Conservation (phyloP, 2,329 filamentous ascomycete genomes). For the Diaporthe australafricana region DNA sequence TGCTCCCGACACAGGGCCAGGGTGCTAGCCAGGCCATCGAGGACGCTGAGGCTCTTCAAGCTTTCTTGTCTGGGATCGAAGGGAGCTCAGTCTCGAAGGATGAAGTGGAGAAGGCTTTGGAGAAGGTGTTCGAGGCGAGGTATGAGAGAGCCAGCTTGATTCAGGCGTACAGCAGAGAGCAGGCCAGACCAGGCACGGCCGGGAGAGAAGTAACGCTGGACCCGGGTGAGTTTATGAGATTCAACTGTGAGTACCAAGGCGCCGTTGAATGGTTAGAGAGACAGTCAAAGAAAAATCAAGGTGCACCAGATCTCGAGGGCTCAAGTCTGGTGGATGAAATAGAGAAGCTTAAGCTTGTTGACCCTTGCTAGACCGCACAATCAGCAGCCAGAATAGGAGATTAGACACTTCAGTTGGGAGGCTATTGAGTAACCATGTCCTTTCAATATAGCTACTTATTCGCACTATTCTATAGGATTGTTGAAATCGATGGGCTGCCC, state of each 20-base stretch:
- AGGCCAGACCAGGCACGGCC: constrained; percentile 51
- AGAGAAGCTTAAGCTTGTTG: constrained; percentile 7
- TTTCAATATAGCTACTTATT: background rate
- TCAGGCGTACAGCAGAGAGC: constrained; percentile 56
- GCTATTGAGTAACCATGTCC: background rate
- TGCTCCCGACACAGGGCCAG: constrained; percentile 55
- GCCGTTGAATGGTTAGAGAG: background rate
- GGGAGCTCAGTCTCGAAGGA: constrained; percentile 31
- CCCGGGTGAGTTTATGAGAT: constrained; percentile 51
- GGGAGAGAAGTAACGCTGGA: constrained; percentile 48
- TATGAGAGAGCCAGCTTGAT: constrained; percentile 54
- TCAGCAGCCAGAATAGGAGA: background rate
- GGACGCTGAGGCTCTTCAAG: constrained; percentile 52
- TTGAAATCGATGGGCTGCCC: constrained; percentile 1
- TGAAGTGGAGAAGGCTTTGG: constrained; percentile 42
- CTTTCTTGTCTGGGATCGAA: constrained; percentile 43
- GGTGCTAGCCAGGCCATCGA: constrained; percentile 56
- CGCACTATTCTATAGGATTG: background rate
- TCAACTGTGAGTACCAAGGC: constrained; percentile 8
- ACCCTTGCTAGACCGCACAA: background rate
- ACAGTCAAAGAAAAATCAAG: background rate
- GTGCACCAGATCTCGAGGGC: background rate
- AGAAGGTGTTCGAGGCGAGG: constrained; percentile 44
- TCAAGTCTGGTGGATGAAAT: background rate
- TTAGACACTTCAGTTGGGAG: background rate